Evolutionary conservation across 1,284 basidiomycete genomes (phyloP), one percentile per base, ranked within the genome.

Genomic region (Apiotrichum akiyoshidainum): DNA sequence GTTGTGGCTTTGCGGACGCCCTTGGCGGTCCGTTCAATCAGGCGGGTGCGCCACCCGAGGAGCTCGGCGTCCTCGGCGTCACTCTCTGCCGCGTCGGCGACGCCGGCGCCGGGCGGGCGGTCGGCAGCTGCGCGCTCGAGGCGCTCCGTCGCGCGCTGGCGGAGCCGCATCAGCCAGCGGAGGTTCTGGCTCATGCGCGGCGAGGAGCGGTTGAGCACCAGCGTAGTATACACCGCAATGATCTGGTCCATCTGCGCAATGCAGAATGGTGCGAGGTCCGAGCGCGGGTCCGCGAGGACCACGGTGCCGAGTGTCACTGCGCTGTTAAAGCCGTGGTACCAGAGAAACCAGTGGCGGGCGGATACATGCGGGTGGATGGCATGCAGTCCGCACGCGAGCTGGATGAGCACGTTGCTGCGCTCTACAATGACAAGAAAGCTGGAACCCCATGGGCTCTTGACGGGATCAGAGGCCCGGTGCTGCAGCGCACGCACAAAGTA

Each of bases 401-500:
- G 61, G 21, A 70, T 68, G 21, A 70, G 62, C 52, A 72, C 68
- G 45, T 61, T 67, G 54, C 68, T 68, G 10, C 71, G 52, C 54
- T 73, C 71, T 14, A 68, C 60, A 10, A 71, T 65, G 9, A 66
- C 66, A 8, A 73, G 53, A 47, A 68, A 73, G 0, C 68, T 62
- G 19, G 67, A 59, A 5, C 69, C 69, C 54, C 65, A 71, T 10
- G 60, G 45, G 2, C 59, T 62, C 35, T 61, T 46, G 5, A 65
- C 62, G 2, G 71, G 71, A 41, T 73, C 69, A 19, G 68, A 66
- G 7, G 53, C 55, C 5, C 52, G 47, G 21, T 64, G 60, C 31
- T 71, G 60, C 45, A 73, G 66, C 11, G 71, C 71, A 46, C 64
- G 59, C 35, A 69, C 68, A 47, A 73, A 73, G 56, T 68, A 73